Percentiles rank a stretch among this genome's conserved stretches.
Conservation (phyloP, 2,329 filamentous ascomycete species). For the Corinectria fuckeliana region DNA sequence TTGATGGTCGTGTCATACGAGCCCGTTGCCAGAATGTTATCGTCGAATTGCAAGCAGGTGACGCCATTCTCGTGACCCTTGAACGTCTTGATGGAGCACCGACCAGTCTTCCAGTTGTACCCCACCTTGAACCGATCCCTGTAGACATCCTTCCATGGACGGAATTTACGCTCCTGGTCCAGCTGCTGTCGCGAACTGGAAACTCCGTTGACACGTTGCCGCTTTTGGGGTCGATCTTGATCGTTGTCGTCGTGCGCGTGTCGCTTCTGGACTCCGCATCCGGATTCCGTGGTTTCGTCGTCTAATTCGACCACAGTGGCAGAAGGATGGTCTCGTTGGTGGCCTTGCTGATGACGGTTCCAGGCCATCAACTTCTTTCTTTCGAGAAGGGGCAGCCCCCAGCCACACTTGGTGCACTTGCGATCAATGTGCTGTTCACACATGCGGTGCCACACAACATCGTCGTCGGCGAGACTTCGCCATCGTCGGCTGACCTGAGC, state of each 20-base stretch:
- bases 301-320: conserved; percentile 36
- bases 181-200: conserved; percentile 43
- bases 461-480: conserved; percentile 91
- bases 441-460: conserved; percentile 97
- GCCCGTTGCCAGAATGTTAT: conserved; percentile 89
- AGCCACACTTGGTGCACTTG: conserved; percentile 94
- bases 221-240: conserved; percentile 40
- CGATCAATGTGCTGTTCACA: conserved; percentile 96
- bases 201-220: conserved; percentile 38
- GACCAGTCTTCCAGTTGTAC: conserved; percentile 96
- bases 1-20: conserved; percentile 96
- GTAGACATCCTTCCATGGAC: conserved; percentile 96
- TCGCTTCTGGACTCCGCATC: conserved; percentile 44
- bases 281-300: conserved; percentile 29
- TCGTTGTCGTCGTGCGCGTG: conserved; percentile 39
- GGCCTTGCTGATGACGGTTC: conserved; percentile 80
- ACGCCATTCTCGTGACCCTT: conserved; percentile 83
- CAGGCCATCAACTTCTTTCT: conserved; percentile 86
- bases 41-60: conserved; percentile 68
- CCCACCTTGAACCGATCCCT: conserved; percentile 94
- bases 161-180: conserved; percentile 56
- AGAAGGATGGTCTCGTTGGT: conserved; percentile 44
- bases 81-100: conserved; percentile 84
- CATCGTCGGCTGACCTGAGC: conserved; percentile 91
- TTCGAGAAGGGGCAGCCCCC: conserved; percentile 90